phyloP scores from a whole-genome alignment of 164 flowering plant genomes.

The Umbilicus rupestris region DNA sequence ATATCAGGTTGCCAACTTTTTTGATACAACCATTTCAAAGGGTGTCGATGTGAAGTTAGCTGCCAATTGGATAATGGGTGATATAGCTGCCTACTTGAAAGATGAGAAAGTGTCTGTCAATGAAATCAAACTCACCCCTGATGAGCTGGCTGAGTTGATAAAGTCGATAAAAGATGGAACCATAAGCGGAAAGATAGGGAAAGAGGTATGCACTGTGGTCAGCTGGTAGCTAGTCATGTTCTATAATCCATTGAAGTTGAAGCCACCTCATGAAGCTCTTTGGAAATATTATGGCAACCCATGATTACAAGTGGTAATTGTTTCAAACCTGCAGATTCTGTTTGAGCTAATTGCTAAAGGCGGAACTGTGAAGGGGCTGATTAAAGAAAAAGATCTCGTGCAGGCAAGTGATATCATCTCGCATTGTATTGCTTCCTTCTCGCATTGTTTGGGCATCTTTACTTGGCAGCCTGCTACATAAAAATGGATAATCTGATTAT shows the following conservation, averaged over 20 bases:
- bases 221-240: not conserved
- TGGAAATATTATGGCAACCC: not conserved
- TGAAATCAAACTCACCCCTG: conserved; percentile 69
- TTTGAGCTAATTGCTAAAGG: conserved; percentile 85
- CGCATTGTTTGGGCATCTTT: not conserved
- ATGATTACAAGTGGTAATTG: not conserved
- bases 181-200: conserved; percentile 91
- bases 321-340: conserved; percentile 47
- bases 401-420: conserved; percentile 44
- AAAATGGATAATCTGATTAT: not conserved
- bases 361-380: conserved; percentile 76
- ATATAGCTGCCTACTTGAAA: conserved; percentile 85
- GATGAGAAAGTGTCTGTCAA: conserved; percentile 61
- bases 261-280: not conserved
- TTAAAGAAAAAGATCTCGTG: conserved; percentile 78
- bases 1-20: conserved; percentile 70
- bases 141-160: conserved; percentile 72
- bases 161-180: conserved; percentile 72
- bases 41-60: conserved; percentile 90
- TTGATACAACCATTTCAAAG: conserved; percentile 58
- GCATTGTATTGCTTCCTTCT: not conserved
- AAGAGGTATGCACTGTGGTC: conserved; percentile 42
- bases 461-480: too few relatives aligned
- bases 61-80: conserved; percentile 95
- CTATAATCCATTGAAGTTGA: not conserved